A percentile compares a stretch with the other conserved stretches of the same genome.
phyloP scores from a whole-genome alignment of 345 rosid genomes.

The Nephelium lappaceum region DNA sequence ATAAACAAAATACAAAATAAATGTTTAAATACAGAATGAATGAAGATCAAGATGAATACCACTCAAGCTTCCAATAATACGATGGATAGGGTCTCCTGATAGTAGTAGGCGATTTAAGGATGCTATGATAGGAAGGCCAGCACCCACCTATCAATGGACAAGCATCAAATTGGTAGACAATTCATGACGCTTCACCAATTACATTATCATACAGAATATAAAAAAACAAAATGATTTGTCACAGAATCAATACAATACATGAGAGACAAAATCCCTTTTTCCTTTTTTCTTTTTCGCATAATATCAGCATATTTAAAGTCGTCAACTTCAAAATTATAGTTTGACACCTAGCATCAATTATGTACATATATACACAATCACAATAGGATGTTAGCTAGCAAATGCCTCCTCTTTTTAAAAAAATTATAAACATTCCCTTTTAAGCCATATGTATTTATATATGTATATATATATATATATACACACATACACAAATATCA shows the following conservation, averaged over 20 bases:
- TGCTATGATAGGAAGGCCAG: conserved; percentile 92
- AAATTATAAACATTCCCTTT: no score
- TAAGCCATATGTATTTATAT: no score
- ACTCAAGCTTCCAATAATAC: conserved; percentile 81
- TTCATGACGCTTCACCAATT: neutral
- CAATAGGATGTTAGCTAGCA: no score
- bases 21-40: conserved; percentile 13
- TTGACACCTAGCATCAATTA: no score
- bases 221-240: neutral
- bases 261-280: no score
- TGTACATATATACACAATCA: no score
- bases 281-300: no score
- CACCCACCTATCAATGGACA: conserved; percentile 62
- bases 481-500: no score
- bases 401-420: no score
- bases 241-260: neutral
- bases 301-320: no score
- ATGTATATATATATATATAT: no score
- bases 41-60: conserved; percentile 45
- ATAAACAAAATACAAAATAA: neutral
- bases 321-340: no score
- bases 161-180: conserved; percentile 1
- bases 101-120: conserved; percentile 75
- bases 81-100: conserved; percentile 79
- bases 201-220: neutral